Conservation (phyloP, 139 green algal genomes). For the Chlamydomonas urium region DNA sequence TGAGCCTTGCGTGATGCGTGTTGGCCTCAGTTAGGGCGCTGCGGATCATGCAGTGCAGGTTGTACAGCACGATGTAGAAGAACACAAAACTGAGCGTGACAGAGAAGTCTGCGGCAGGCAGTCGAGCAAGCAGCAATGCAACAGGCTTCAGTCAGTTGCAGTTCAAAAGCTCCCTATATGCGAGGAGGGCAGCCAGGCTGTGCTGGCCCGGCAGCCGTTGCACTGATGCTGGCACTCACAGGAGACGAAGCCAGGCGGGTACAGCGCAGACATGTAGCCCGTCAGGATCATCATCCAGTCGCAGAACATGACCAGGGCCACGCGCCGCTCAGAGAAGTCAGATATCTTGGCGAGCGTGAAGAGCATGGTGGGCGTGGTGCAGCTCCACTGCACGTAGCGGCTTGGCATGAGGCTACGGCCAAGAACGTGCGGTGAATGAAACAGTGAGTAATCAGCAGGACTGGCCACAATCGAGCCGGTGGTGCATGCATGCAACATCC, state of each 20-base stretch:
- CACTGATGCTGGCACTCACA: neutral
- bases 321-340: neutral
- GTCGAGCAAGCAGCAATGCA: no score
- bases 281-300: conserved; percentile 18
- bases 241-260: conserved; percentile 1
- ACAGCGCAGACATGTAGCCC: conserved; percentile 13
- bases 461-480: no score
- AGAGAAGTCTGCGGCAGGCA: no score
- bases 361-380: conserved; percentile 33
- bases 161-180: neutral
- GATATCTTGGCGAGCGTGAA: conserved; percentile 30
- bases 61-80: conserved; percentile 4
- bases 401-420: conserved; percentile 18
- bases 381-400: conserved; percentile 30
- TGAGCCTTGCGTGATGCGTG: conserved; percentile 8
- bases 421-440: no score
- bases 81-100: neutral
- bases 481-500: no score
- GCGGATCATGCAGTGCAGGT: conserved; percentile 17
- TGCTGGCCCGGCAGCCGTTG: neutral
- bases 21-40: conserved; percentile 13
- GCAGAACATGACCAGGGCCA: neutral
- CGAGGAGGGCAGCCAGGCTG: neutral
- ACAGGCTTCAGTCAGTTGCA: no score
- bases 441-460: no score